These are phyloP conservation scores for Phenoliferia sp. DNA, from an alignment of 1,284 basidiomycete species.

Conservation along the genomic window DNA sequence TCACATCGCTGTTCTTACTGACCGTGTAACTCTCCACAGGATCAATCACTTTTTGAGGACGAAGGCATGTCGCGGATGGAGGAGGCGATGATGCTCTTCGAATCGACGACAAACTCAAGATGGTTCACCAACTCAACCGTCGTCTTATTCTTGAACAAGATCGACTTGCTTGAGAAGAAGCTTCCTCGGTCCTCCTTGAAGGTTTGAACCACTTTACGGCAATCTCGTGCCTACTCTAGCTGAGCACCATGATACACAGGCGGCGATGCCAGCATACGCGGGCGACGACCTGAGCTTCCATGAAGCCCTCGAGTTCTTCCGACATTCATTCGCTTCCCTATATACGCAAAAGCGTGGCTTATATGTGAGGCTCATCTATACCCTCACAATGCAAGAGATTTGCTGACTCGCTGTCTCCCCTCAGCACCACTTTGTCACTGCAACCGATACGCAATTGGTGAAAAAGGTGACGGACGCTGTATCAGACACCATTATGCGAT, in stretches of 20 bases:
- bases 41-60: background rate
- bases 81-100: background rate
- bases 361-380: too few relatives aligned
- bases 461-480: background rate
- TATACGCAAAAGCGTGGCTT: background rate
- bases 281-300: background rate
- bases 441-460: background rate
- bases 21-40: background rate
- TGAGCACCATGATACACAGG: background rate
- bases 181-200: background rate
- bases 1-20: conserved; percentile 41
- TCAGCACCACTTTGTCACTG: background rate
- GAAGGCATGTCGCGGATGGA: background rate
- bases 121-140: conserved; percentile 31
- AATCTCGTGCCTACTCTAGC: background rate
- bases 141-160: conserved; percentile 34
- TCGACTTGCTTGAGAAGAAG: conserved; percentile 36
- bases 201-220: background rate
- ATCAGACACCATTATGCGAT: too few relatives aligned
- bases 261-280: background rate
- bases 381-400: too few relatives aligned
- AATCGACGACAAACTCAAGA: background rate
- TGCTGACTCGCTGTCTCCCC: too few relatives aligned
- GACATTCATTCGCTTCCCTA: background rate
- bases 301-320: background rate